Base-by-base conservation (phyloP, 2,329 filamentous ascomycete species). In the Gaeumannomyces tritici region DNA sequence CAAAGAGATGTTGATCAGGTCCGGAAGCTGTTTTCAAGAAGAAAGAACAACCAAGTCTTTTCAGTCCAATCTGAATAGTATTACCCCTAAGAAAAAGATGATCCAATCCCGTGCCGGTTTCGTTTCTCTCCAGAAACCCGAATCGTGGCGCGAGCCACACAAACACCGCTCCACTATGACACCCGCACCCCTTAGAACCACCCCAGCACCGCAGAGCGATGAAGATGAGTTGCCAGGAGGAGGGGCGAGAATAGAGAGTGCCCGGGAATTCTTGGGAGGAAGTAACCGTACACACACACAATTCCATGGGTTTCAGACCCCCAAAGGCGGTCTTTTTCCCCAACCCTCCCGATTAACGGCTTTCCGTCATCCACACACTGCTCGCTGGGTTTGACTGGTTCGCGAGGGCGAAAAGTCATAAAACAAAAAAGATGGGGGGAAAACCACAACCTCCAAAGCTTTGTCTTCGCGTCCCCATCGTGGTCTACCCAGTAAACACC, bases 401-500 rank as follows among this genome's bases (percentile, higher is more conserved):
- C 42, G 42, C 42, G 42, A 51, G 42, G 42, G 42, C 42, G 21
- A 51, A 51, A 51, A 1, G 7, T 21, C 21, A n/a, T 3, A n/a
- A n/a, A 47, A 47, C 11, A n/a, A 9, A 51, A 9, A n/a, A 51
- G n/a, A 21, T 9, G 42, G 11, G 24, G 13, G 4, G 24, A 51
- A 51, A 9, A 31, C 24, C 11, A 27, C 28, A 61, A 35, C 42
- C 42, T 51, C 42, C 42, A 51, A n/a, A 24, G 42, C 42, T 51
- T n/a, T 24, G 42, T n/a, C 42, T 51, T 51, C 42, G n/a, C 18
- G 42, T 51, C 24, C 42, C 42, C 8, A 24, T 51, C 42, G 33
- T 54, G 27, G 62, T 61, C 62, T 63, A 63, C 59, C 62, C 55
- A 55, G 59, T 55, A 61, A 61, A 63, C 59, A 55, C 62, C 62